These are phyloP conservation scores for Auriscalpium microsporum DNA, from an alignment of 768 basidiomycete species.

Conservation along the genomic window DNA sequence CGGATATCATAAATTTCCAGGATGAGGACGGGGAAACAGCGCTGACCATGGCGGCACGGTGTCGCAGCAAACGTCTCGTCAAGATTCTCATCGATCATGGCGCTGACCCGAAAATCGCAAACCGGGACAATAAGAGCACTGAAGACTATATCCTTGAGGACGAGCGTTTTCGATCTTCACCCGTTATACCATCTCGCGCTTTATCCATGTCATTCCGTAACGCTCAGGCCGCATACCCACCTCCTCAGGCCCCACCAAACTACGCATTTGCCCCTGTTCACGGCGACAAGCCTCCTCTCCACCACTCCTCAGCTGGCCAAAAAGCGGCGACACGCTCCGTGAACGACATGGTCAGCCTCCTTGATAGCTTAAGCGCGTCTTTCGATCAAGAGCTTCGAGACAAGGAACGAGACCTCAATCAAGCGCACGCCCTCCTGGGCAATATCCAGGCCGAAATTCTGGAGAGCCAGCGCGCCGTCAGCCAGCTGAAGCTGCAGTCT, in stretches of 20 bases:
- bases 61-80: constrained; percentile 90
- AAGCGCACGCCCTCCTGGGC: constrained; percentile 77
- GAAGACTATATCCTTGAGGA: constrained; percentile 99
- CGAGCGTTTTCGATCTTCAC: constrained; percentile 91
- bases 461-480: constrained; percentile 71
- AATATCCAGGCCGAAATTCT: constrained; percentile 88
- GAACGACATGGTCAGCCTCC: constrained; percentile 76
- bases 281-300: constrained; percentile 64
- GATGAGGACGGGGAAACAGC: constrained; percentile 99
- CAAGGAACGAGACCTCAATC: constrained; percentile 84
- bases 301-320: constrained; percentile 80
- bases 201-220: constrained; percentile 67
- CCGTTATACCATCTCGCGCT: constrained; percentile 62
- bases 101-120: constrained; percentile 90
- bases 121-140: constrained; percentile 91
- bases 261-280: constrained; percentile 42
- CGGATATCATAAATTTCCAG: constrained; percentile 98
- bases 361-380: constrained; percentile 80
- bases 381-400: constrained; percentile 90
- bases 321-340: constrained; percentile 79
- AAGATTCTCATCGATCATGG: constrained; percentile 94
- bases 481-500: constrained; percentile 59
- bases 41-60: constrained; percentile 91
- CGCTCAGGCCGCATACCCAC: constrained; percentile 51
- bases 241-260: constrained; percentile 30